Evolutionary conservation across 208 protist genomes (phyloP), one percentile per base, ranked within the genome.

Genomic region (Crithidia bombi): DNA sequence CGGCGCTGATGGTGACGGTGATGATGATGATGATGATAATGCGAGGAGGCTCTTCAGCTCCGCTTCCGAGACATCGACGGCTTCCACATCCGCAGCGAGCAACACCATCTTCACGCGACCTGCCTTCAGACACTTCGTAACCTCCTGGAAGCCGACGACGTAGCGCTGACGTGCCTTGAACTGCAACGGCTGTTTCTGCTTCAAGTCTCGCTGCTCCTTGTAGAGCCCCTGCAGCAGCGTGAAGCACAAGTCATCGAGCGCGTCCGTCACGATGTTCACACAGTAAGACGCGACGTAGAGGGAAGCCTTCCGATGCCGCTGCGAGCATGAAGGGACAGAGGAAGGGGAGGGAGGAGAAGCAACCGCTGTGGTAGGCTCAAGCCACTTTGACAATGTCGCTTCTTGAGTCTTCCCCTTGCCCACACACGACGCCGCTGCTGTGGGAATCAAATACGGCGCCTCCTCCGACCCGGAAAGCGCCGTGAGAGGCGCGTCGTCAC

Each of bases 181-280:
- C 57, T 87, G 79, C 52, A 90, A 57, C 33, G 79, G 82, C 62
- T 87, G 74, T 35, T 85, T 82, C 69, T 85, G 55, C 33, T 70
- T 76, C 58, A 89, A 68, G 19, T 79, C 75, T 21, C 73, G 41
- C 69, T 93, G 87, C 65, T 89, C 73, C 19, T 74, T 65, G 69
- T 87, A 89, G 30, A 90, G 74, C 12, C 63, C 56, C 38, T 87
- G 84, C 15, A 93, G 67, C 6, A 84, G 75, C 9, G 87, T 87
- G 71, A 89, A 93, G 61, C 73, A 65, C 41, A 90, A 57, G 59
- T 90, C 87, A 43, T 93, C 87, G 21, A 93, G 69, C 1, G 36
- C 50, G 68, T 90, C 83, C 0, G 82, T 88, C 26, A 93, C 26
- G 5, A 87, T 39, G 46, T 93, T 93, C 0, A 46, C 41, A 39